Conservation (phyloP, 106 monocot genomes). For the Acorus gramineus region DNA sequence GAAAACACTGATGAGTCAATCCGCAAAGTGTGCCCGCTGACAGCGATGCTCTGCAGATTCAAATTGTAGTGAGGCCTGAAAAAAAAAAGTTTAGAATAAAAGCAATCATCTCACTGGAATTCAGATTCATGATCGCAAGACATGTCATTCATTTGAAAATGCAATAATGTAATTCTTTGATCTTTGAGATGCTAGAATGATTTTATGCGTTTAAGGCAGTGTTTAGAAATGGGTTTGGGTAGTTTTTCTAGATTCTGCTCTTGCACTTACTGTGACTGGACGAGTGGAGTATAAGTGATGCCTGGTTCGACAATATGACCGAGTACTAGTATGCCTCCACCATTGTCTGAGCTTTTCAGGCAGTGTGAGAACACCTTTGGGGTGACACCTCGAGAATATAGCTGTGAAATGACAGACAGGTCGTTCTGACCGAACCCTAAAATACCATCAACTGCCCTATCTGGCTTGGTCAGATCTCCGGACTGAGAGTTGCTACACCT, state of each 20-base stretch:
- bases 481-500: conserved; percentile 90
- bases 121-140: too few relatives aligned
- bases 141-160: too few relatives aligned
- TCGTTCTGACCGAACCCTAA: conserved; percentile 92
- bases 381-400: conserved; percentile 57
- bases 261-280: conserved; percentile 71
- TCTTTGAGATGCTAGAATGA: too few relatives aligned
- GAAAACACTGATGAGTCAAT: conserved; percentile 80
- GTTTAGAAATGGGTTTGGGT: too few relatives aligned
- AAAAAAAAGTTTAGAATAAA: conserved; percentile 6
- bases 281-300: conserved; percentile 89
- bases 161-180: too few relatives aligned
- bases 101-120: too few relatives aligned
- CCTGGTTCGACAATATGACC: conserved; percentile 82
- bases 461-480: conserved; percentile 76
- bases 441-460: conserved; percentile 91
- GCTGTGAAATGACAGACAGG: conserved; percentile 80
- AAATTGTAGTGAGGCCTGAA: conserved; percentile 93
- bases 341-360: conserved; percentile 70
- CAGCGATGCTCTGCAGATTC: conserved; percentile 77
- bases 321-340: conserved; percentile 91
- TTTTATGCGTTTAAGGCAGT: too few relatives aligned
- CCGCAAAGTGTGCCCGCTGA: conserved; percentile 62
- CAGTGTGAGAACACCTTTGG: conserved; percentile 96
- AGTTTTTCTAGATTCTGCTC: too few relatives aligned